Percentiles rank a stretch among this genome's conserved stretches.
Conservation (phyloP, 352 stramenopile species). For the Globisporangium carolinianum region DNA sequence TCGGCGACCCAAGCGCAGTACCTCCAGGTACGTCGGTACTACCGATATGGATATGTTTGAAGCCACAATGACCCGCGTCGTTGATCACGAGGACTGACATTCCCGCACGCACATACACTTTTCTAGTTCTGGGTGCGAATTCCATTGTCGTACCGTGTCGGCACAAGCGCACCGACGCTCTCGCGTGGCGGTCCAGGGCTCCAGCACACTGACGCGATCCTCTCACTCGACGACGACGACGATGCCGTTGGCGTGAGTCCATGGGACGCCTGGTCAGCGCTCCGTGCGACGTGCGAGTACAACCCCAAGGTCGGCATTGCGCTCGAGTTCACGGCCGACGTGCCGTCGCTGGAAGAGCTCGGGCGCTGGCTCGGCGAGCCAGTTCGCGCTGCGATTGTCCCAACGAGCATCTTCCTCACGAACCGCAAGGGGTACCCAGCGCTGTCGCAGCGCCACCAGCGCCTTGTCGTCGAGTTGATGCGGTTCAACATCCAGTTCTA, state of each 20-base stretch:
- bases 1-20: conserved; percentile 70
- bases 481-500: conserved; percentile 85
- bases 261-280: conserved; percentile 71
- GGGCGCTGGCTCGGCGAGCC: conserved; percentile 85
- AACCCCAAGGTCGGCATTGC: conserved; percentile 74
- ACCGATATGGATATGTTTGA: background rate
- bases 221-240: conserved; percentile 13
- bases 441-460: conserved; percentile 91
- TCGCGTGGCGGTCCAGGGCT: conserved; percentile 17
- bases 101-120: background rate
- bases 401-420: conserved; percentile 91
- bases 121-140: conserved; percentile 83
- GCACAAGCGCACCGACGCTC: conserved; percentile 14
- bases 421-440: conserved; percentile 95
- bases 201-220: conserved; percentile 19
- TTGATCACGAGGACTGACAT: background rate
- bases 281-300: conserved; percentile 83
- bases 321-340: conserved; percentile 81
- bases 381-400: conserved; percentile 82
- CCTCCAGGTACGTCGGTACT: conserved; percentile 31
- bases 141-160: conserved; percentile 36
- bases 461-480: conserved; percentile 63
- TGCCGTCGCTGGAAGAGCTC: conserved; percentile 58
- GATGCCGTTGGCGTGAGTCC: conserved; percentile 26
- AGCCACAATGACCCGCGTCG: too few species aligned